Base-by-base conservation (phyloP, 495 filamentous ascomycete genomes). In the Lasiosphaeria hispida region DNA sequence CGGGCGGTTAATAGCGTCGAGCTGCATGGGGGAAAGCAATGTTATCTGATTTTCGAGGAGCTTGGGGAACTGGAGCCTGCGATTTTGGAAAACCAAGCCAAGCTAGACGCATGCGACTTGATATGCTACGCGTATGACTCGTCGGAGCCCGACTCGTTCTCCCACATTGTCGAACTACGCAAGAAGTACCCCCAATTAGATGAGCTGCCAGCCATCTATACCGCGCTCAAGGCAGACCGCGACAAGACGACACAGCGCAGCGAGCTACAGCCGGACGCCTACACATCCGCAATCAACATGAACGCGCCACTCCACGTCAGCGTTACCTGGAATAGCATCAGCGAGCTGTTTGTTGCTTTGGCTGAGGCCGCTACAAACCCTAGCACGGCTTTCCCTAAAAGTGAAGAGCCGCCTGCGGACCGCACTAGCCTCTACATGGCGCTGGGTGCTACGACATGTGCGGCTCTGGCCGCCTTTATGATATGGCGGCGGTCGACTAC, bases 121-220 rank as follows among this genome's bases (percentile, higher is more conserved):
- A 81, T 97, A 33, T 94, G 91, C 65, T 98, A 96, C 73, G 87
- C 91, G 3, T 98, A 97, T 74, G 94, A 98, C 72, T 97, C 93
- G 4, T 92, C 90, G 1, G 92, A 97, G 54, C 92, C 95, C 0
- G 91, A 96, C 66, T 96, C 90, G 9, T 98, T 97, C 72, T 82
- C 88, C 1, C 92, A 97, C 65, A 91, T 98, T 39, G 86, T 92
- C 35, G 82, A 88, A 19, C 82, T 97, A 19, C 84, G 92, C 42
- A 79, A 85, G 61, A 73, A 86, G 56, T 88, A 91, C 60, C 87
- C 90, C 0, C 86, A 94, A 49, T 79, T 98, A 10, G 89, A 96
- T 61, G 86, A 90, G 36, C 77, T 97, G 14, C 95, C 94, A 0
- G 86, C 90, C 19, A 83, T 98, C 8, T 98, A 94, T 69, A 87